phyloP scores from a whole-genome alignment of 192 early-diverging fungal species.

The Backusella mclennaniae region DNA sequence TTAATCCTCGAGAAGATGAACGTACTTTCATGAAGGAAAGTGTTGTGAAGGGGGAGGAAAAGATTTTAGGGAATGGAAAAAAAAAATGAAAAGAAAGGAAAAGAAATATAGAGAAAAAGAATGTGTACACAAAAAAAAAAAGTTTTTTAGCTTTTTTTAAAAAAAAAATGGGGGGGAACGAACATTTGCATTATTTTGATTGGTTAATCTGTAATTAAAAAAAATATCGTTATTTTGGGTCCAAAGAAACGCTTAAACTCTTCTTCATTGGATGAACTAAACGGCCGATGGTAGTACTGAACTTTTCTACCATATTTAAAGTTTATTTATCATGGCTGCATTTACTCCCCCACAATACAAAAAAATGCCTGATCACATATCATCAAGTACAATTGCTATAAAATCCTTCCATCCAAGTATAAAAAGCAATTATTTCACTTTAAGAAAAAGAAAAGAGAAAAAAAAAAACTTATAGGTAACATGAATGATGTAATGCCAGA shows the following conservation, averaged over 20 bases:
- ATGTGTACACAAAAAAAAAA: not conserved
- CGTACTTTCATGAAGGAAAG: not conserved
- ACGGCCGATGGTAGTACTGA: not conserved
- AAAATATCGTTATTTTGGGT: not conserved
- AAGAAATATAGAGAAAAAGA: not conserved
- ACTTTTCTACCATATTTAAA: not conserved
- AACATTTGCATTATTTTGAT: not conserved
- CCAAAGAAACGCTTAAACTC: not conserved
- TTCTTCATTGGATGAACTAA: not conserved
- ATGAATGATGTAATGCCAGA: too few species aligned
- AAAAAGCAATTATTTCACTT: too few species aligned
- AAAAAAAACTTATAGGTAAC: too few species aligned
- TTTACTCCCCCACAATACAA: not conserved
- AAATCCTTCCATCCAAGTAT: too few species aligned
- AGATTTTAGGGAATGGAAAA: not conserved
- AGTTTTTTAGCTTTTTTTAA: not conserved
- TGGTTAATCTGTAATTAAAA: not conserved
- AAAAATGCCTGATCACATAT: too few species aligned
- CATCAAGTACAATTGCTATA: too few species aligned
- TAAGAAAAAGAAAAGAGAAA: too few species aligned
- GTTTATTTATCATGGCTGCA: not conserved
- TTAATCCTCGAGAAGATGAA: slow-evolving; percentile 10
- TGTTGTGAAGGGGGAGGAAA: not conserved
- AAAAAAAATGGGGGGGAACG: not conserved
- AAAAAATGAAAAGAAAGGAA: not conserved